Evolutionary conservation across 2,329 filamentous ascomycete genomes (phyloP), one percentile per base, ranked within the genome.

Genomic region (Plectosphaerella sp.): DNA sequence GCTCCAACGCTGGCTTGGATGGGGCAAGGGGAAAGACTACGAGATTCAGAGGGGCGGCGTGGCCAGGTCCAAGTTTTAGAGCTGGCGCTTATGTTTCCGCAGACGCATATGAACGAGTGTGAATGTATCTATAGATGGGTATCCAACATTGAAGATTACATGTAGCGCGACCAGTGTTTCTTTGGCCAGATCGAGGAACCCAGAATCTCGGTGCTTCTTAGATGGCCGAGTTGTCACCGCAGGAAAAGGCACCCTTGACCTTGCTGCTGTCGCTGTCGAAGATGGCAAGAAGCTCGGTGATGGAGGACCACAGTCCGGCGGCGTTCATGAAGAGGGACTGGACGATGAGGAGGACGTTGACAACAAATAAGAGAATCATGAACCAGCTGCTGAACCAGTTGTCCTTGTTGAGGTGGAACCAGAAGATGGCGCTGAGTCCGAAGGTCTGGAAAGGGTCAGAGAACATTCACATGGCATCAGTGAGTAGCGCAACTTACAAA

Each of bases 1-100:
- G 4, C 65, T 97, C 56, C 71, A 70, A 48, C 67, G 77, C 48
- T 97, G 93, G 93, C 74, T 87, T 59, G 89, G 90, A 0, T 95
- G 91, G 90, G 77, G 73, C 54, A 80, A 75, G 60, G 91, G 88
- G 1, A 76, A 71, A 54, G 82, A 96, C 33, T 96, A 86, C 65
- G 78, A 82, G n/a, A 73, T 89, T 2, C 69, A 76, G 25, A 72
- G 81, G 25, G 88, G 87, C 1, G 84, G 81, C 0, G 66, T 91
- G 18, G 68, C 75, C 55, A 78, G 57, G 51, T 62, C 68, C 5
- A 73, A 67, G 58, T 50, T 73, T 25, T 73, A 58, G 11, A 20
- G 20, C 37, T 39, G 11, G 15, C 7, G 15, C 15, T 8, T 4
- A 11, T 22, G 22, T 22, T 22, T 22, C 22, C 22, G 22, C 22